Base-by-base conservation (phyloP, 805 yeast species). In the Spathaspora boniae region DNA sequence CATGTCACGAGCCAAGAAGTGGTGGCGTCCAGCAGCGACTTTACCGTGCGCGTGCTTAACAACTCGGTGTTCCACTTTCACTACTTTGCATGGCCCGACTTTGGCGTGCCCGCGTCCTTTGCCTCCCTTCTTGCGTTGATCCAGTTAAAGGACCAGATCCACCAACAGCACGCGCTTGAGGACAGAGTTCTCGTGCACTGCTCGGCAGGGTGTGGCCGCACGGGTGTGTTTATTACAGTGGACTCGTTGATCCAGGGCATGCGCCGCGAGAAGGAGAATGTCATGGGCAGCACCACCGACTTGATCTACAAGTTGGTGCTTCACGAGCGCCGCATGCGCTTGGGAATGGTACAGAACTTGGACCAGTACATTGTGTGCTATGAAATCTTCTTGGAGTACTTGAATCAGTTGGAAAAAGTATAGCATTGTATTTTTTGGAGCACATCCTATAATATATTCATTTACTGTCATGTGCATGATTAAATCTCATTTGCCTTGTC, bases 321-420 rank as follows among this genome's bases (percentile, higher is more conserved):
- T 45, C 72, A 68, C 34, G 77, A 86, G 49, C 68, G 95, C 46
- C 72, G 76, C 42, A 93, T 85, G 56, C 61, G 95, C 45, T 68
- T 86, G 17, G 79, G 88, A 4, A 86, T 86, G 93, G 95, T 86
- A 9, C 95, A 86, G 53, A 82, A 78, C 49, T 68, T 85, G 40
- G 78, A 82, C 40, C 95, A 86, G 57, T 84, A 74, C 46, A 65
- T 82, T 16, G 70, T 80, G 42, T 81, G 91, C 54, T 86, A 86
- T 56, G 93, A 86, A 42, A 65, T 77, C 9, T 53, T 74, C n/a
- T 37, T 60, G 12, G 36, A 50, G 28, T 60, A 55, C 35, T 41
- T 53, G 19, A 33, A 20, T 9, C 14, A 32, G 17, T 9, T 15
- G n/a, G 27, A 35, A 6, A 24, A 12, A 5, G 12, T 9, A 16